Base-by-base conservation (phyloP, 495 filamentous ascomycete species). In the Trichoderma orchidacearum region DNA sequence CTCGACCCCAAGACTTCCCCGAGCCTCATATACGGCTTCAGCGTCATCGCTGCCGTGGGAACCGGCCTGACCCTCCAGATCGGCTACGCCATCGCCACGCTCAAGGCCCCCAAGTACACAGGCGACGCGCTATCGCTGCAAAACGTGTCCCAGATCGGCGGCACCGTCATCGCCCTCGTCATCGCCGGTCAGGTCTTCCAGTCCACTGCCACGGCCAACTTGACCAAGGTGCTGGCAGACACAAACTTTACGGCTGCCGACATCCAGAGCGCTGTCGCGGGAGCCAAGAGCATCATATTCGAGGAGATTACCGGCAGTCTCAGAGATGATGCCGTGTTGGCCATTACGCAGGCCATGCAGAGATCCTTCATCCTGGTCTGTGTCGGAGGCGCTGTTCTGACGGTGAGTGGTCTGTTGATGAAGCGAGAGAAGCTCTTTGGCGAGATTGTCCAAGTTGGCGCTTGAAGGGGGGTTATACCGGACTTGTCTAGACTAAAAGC, bases 121-220 rank as follows among this genome's bases (percentile, higher is more conserved):
- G 61, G 73, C 1, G 59, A 70, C 31, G 78, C 72, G 1, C 67
- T 82, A 8, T 75, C 71, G 12, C 75, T 81, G 59, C 80, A 83
- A 59, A 75, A 73, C 7, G 61, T 74, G 18, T 75, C 71, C 1
- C 83, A 86, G 63, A 68, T 82, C 7, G 62, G 68, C 1, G 78
- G 78, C 30, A 67, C 75, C 4, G 73, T 75, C 1, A 71, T 85
- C 30, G 66, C 75, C 0, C 70, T 85, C 3, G 75, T 77, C 0
- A 80, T 86, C 21, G 78, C 80, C 8, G 80, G 80, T 8, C 65
- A 73, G 5, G 70, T 84, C 3, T 84, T 80, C 64, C 64, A 82
- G 45, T 80, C 79, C 53, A 63, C 65, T 13, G 65, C 66, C 2
- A 54, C 66, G 23, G 61, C 59, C 7, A 65, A 65, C 21, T 64